phyloP scores from a whole-genome alignment of 2,329 filamentous ascomycete genomes.

The Curvularia verruculosa region DNA sequence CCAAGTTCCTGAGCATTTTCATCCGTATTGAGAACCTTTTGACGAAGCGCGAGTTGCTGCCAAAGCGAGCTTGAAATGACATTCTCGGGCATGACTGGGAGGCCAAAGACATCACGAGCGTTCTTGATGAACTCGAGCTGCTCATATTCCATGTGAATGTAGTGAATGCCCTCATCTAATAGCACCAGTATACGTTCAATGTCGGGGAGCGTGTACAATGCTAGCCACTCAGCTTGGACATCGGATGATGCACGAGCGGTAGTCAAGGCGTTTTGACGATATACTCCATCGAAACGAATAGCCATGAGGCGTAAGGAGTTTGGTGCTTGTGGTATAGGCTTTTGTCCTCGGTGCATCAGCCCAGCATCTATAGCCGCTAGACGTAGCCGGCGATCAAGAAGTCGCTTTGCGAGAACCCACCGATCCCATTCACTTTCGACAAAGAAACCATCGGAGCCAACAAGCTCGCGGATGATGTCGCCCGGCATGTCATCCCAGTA shows the following conservation, averaged over 20 bases:
- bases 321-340: slow-evolving; percentile 54
- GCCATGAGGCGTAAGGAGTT: slow-evolving; percentile 57
- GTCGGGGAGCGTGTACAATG: slow-evolving; percentile 60
- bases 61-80: slow-evolving; percentile 63
- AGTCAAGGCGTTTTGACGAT: slow-evolving; percentile 54
- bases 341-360: slow-evolving; percentile 53
- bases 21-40: slow-evolving; percentile 60
- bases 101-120: slow-evolving; percentile 59
- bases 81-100: slow-evolving; percentile 61
- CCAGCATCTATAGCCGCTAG: slow-evolving; percentile 56
- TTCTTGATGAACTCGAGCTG: slow-evolving; percentile 61
- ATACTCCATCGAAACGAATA: slow-evolving; percentile 60
- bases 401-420: slow-evolving; percentile 61
- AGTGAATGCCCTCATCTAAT: slow-evolving; percentile 65
- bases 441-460: slow-evolving; percentile 65
- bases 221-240: slow-evolving; percentile 56
- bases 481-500: slow-evolving; percentile 65
- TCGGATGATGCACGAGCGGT: slow-evolving; percentile 50
- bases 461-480: slow-evolving; percentile 63
- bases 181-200: slow-evolving; percentile 62
- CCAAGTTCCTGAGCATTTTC: slow-evolving; percentile 61
- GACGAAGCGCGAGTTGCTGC: slow-evolving; percentile 63
- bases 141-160: slow-evolving; percentile 65
- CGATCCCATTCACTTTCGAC: slow-evolving; percentile 64
- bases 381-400: slow-evolving; percentile 59